Base-by-base conservation (phyloP, 2,329 filamentous ascomycete species). In the Fusarium palustre region DNA sequence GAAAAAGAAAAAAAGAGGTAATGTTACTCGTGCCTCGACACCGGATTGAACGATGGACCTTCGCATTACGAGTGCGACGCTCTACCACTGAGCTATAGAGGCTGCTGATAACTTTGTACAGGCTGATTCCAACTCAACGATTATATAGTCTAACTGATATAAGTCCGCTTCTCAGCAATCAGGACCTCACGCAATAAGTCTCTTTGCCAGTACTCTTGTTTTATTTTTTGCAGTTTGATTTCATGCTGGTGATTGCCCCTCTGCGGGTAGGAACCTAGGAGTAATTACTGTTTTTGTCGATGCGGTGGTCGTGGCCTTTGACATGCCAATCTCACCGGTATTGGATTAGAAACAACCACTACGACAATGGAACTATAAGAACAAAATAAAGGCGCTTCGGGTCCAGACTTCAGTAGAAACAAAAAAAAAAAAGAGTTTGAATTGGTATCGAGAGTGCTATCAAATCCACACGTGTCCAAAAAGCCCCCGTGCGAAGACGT, bases 81-180 rank as follows among this genome's bases (percentile, higher is more conserved):
- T 43, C 41, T 43, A 43, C 41, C 41, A 43, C 41, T 43, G 41
- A 43, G 41, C 41, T 43, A 43, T 43, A 43, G 41, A 43, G 41
- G 41, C 36, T 39, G 36, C 36, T 39, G 20, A 39, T 39, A 39
- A 39, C 36, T 39, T 39, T 12, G n/a, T 39, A 18, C 0, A 4
- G 4, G n/a, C 7, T 12, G 10, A 11, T 7, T 5, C 13, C 6
- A 13, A 3, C 7, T 3, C 4, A 3, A 2, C 0, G 0, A 1
- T 2, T 39, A 39, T 39, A 39, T 38, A n/a, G 10, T 10, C 10
- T 28, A 11, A 9, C 10, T 28, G 2, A 1, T 1, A 11, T 7
- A 9, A 9, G 4, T 28, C 10, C 10, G 10, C 28, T 28, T 2
- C 28, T 28, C 28, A 28, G 8, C 10, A 28, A 28, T 11, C 10